A percentile compares a stretch with the other conserved stretches of the same genome.
Evolutionary conservation across 2,329 filamentous ascomycete species (phyloP).

Genomic region (Tympanopsis confertula): DNA sequence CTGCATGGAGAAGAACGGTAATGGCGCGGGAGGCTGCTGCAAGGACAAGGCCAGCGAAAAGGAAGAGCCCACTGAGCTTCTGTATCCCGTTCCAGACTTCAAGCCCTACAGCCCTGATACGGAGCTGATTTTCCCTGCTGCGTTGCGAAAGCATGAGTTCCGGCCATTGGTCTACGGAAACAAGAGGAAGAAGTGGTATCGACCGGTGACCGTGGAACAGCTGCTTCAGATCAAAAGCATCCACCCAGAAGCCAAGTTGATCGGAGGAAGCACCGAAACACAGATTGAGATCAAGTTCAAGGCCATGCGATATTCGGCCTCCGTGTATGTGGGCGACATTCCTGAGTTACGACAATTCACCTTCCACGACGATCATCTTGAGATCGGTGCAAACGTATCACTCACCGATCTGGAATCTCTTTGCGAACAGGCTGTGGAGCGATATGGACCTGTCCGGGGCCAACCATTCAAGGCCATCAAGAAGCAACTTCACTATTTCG

Average conservation of each 20-base stretch:
- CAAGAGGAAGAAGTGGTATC: conserved; percentile 87
- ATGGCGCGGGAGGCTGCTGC: conserved; percentile 24
- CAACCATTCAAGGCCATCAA: conserved; percentile 85
- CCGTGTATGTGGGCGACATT: conserved; percentile 89
- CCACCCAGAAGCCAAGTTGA: conserved; percentile 80
- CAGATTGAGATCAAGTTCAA: conserved; percentile 99
- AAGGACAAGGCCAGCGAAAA: conserved; percentile 55
- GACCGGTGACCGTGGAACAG: conserved; percentile 79
- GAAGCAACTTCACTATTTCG: conserved; percentile 91
- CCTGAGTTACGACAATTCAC: conserved; percentile 73
- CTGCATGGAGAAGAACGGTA: conserved; percentile 56
- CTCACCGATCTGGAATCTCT: conserved; percentile 84
- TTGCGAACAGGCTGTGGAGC: conserved; percentile 65
- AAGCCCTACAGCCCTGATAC: conserved; percentile 91
- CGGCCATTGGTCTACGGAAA: conserved; percentile 81
- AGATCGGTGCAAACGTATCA: conserved; percentile 85
- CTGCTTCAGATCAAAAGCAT: conserved; percentile 82
- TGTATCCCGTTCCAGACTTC: conserved; percentile 80
- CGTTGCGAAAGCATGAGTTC: conserved; percentile 72
- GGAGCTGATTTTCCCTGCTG: conserved; percentile 85
- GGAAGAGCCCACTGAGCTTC: conserved; percentile 40
- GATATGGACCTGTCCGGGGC: conserved; percentile 59
- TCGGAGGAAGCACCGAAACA: conserved; percentile 91
- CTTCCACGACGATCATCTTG: conserved; percentile 68
- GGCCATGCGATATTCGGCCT: conserved; percentile 77